A percentile compares a stretch with the other conserved stretches of the same genome.
phyloP scores from a whole-genome alignment of 208 protist species.

The Crithidia sp. region DNA sequence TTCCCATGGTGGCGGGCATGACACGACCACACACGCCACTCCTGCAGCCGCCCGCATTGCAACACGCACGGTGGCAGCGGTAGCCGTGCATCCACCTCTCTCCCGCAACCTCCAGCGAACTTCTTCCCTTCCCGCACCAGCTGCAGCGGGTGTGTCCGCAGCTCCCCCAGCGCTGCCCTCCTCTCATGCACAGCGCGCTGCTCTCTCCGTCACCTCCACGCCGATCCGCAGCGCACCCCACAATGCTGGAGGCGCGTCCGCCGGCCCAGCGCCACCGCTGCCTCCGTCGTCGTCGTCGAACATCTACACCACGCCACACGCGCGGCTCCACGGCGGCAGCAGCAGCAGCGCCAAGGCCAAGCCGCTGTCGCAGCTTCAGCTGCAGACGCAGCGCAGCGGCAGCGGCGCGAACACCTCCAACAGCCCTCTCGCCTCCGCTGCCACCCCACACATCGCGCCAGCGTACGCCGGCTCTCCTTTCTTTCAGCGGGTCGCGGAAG shows the following conservation, averaged over 20 bases:
- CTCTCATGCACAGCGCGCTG: too few species aligned
- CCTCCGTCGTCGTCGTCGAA: background rate
- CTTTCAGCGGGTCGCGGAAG: constrained; percentile 24
- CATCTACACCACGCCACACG: constrained; percentile 2
- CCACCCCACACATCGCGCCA: background rate
- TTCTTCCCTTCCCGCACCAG: background rate
- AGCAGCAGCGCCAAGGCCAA: constrained; percentile 1
- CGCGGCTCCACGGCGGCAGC: background rate
- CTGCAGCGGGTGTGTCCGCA: background rate
- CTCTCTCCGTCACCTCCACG: constrained; percentile 2
- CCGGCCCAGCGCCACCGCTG: background rate
- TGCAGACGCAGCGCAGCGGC: constrained; percentile 3
- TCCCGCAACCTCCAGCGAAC: constrained; percentile 12
- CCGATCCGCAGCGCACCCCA: background rate
- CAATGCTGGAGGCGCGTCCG: background rate
- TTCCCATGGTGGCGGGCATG: background rate
- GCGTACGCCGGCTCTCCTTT: constrained; percentile 19
- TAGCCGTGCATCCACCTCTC: constrained; percentile 20
- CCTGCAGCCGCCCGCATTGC: background rate
- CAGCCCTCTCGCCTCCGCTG: constrained; percentile 7
- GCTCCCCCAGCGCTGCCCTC: background rate
- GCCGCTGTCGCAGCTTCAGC: constrained; percentile 8
- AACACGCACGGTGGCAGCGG: constrained; percentile 9
- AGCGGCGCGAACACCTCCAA: constrained; percentile 1
- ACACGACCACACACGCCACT: background rate